phyloP scores from a whole-genome alignment of 306 rosid genomes.

The Fragaria ananassa region DNA sequence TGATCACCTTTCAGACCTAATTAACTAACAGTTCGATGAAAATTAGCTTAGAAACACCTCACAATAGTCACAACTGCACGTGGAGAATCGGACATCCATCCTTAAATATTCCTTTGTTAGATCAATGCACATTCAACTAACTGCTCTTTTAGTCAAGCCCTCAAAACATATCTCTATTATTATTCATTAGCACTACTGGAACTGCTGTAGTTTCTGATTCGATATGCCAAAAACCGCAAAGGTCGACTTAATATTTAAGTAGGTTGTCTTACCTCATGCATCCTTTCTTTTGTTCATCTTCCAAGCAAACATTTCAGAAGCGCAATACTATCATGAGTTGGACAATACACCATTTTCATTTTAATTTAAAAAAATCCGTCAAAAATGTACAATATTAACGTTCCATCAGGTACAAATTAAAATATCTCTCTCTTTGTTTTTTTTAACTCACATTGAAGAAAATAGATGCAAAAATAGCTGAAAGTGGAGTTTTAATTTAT shows the following conservation, averaged over 20 bases:
- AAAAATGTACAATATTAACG: not conserved
- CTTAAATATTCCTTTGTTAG: not conserved
- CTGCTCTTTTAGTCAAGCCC: slow-evolving; percentile 27
- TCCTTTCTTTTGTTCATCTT: slow-evolving; percentile 9
- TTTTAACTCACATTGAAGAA: no score
- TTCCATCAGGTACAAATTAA: not conserved
- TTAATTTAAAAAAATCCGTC: not conserved
- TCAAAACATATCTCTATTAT: not conserved
- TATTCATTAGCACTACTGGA: not conserved
- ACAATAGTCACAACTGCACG: slow-evolving; percentile 39
- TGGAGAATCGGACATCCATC: slow-evolving; percentile 28
- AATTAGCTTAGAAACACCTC: slow-evolving; percentile 32
- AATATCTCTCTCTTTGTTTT: not conserved
- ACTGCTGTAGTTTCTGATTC: not conserved
- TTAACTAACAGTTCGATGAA: slow-evolving; percentile 29
- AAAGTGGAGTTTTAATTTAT: not conserved
- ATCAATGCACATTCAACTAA: slow-evolving; percentile 1
- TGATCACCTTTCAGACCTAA: slow-evolving; percentile 52
- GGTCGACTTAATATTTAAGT: not conserved
- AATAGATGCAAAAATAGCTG: not conserved
- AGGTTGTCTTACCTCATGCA: not conserved
- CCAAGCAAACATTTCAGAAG: not conserved
- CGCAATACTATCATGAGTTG: not conserved
- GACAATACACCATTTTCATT: not conserved
- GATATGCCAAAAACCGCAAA: not conserved